phyloP scores from a whole-genome alignment of 371 early-diverging fungal species.

The Haplosporangium sp. region DNA sequence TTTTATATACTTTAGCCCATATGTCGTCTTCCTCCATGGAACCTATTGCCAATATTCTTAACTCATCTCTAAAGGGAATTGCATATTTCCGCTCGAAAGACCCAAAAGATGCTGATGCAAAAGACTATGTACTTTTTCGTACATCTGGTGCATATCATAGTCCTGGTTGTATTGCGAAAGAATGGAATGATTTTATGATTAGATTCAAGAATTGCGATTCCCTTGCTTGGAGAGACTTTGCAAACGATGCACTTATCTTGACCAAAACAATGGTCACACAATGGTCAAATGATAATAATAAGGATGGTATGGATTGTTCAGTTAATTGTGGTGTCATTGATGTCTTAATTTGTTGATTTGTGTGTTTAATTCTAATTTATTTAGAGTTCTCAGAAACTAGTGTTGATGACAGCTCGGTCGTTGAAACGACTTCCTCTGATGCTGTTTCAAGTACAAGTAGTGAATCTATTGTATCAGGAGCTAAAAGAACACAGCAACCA shows the following conservation, averaged over 20 bases:
- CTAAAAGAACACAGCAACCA: neutral
- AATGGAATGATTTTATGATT: neutral
- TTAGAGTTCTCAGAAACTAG: neutral
- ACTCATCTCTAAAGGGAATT: no score
- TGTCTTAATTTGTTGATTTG: no score
- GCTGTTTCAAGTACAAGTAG: neutral
- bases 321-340: neutral
- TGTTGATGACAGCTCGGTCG: neutral
- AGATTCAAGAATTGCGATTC: constrained; percentile 1
- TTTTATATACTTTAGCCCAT: no score
- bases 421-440: no score
- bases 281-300: neutral
- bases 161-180: neutral
- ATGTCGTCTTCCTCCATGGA: no score
- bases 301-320: neutral
- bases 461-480: neutral
- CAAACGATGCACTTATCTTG: neutral
- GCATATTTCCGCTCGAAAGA: no score
- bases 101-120: no score
- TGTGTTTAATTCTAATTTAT: neutral
- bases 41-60: no score
- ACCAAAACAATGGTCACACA: neutral
- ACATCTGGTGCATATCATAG: neutral
- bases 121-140: neutral
- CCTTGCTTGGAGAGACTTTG: neutral